phyloP scores from a whole-genome alignment of 2,329 filamentous ascomycete genomes.

The Rhexocercosporidium sp. region DNA sequence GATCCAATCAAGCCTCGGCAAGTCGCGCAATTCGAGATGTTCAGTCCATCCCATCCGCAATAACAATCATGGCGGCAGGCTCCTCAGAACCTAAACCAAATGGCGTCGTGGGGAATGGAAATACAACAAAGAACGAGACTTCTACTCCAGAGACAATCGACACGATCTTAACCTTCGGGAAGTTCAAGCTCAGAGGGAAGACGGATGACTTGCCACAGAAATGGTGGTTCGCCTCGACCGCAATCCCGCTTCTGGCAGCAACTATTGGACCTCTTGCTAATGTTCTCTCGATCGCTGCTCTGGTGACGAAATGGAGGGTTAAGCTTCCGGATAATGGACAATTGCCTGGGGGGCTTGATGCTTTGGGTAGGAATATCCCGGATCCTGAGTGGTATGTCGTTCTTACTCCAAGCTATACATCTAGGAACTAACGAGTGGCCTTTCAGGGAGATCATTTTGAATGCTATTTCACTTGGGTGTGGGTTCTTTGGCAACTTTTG shows the following conservation, averaged over 20 bases:
- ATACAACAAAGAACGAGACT: slow-evolving; percentile 8
- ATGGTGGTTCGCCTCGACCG: slow-evolving; percentile 49
- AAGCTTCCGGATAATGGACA: slow-evolving; percentile 52
- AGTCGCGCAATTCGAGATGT: not conserved
- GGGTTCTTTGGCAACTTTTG: slow-evolving; percentile 72
- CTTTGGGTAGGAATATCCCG: slow-evolving; percentile 55
- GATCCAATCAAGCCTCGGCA: not conserved
- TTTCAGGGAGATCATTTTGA: slow-evolving; percentile 62
- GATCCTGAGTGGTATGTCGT: slow-evolving; percentile 65
- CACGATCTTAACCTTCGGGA: slow-evolving; percentile 36
- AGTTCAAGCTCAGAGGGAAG: slow-evolving; percentile 41
- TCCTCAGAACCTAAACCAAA: not conserved
- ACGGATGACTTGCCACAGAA: slow-evolving; percentile 44
- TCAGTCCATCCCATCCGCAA: not conserved
- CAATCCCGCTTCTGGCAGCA: slow-evolving; percentile 65
- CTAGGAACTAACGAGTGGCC: not conserved
- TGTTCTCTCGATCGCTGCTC: slow-evolving; percentile 68
- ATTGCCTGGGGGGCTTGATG: slow-evolving; percentile 51
- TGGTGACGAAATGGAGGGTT: slow-evolving; percentile 68
- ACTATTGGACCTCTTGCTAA: slow-evolving; percentile 75
- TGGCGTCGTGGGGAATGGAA: not conserved
- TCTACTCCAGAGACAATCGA: slow-evolving; percentile 23
- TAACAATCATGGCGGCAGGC: slow-evolving; percentile 22
- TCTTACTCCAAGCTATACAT: not conserved
- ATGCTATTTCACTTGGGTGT: slow-evolving; percentile 66